Evolutionary conservation across 2,329 filamentous ascomycete genomes (phyloP), one percentile per base, ranked within the genome.

Genomic region (Hymenoscyphus salicellus): DNA sequence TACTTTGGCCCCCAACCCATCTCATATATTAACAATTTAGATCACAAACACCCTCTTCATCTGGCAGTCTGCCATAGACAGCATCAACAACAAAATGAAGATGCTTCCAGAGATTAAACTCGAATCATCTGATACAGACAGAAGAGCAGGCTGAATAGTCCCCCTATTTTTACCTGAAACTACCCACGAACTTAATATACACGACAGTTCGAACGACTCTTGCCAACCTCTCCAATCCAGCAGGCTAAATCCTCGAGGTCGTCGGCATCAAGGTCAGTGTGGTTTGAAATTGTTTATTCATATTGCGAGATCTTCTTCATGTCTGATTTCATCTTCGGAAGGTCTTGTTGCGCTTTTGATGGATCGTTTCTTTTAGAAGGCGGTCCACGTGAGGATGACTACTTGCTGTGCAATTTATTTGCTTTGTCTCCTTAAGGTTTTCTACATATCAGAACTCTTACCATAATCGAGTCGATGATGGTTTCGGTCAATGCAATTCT

Each of bases 321-420:
- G 46, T 55, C 26, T n/a, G 30, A 17, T 38, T 56, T 56, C 26
- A 26, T n/a, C 46, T 28, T 56, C 60, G 60, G 60, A 56, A 38
- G 5, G 20, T 61, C n/a, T 36, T 38, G 20, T 56, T 61, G 60
- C 60, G 60, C n/a, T 26, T 32, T 60, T 52, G 28, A 28, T 38
- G 14, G n/a, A 16, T 20, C 14, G 23, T 20, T 36, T 55, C 1
- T 28, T 38, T 11, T 8, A 14, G 14, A 17, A 17, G 36, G 11
- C 10, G 32, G 26, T 16, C 60, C 60, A 61, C 49, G 60, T 61
- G 60, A 55, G 30, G 36, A 32, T 36, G n/a, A 11, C 20, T 30
- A 11, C 28, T 55, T 36, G 20, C 26, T 17, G 28, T 17, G 11
- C 17, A 56, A 41, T 55, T 20, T 56, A 61, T 56, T 23, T 41